Evolutionary conservation across 192 early-diverging fungal species (phyloP).

Genomic region (Spizellomyces punctatus): DNA sequence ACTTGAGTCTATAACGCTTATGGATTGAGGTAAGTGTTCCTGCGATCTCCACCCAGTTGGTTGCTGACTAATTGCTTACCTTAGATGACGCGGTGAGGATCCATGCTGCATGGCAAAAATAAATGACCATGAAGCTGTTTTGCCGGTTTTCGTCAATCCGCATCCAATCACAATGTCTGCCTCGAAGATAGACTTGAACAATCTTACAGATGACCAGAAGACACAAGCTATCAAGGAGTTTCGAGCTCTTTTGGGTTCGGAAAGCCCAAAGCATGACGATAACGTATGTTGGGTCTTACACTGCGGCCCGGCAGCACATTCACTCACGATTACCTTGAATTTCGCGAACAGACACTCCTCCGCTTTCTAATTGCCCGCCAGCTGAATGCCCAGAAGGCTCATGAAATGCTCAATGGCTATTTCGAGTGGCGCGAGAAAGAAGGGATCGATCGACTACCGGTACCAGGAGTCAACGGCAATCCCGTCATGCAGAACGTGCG

Average conservation of each 20-base stretch:
- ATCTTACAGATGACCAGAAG: constrained; percentile 24
- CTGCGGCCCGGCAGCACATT: not conserved
- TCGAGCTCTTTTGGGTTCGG: constrained; percentile 21
- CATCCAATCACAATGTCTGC: too few relatives aligned
- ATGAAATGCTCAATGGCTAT: constrained; percentile 37
- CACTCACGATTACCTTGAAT: not conserved
- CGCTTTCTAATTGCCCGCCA: constrained; percentile 43
- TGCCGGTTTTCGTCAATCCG: too few relatives aligned
- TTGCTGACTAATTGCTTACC: too few relatives aligned
- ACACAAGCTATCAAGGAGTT: constrained; percentile 8
- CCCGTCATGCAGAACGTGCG: constrained; percentile 31
- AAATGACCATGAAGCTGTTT: too few relatives aligned
- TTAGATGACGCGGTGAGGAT: too few relatives aligned
- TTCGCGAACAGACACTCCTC: constrained; percentile 17
- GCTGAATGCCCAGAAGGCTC: constrained; percentile 30
- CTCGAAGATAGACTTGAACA: constrained; percentile 20
- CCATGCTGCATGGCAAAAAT: too few relatives aligned
- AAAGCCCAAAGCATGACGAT: constrained; percentile 20
- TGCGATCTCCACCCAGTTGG: too few relatives aligned
- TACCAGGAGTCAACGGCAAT: constrained; percentile 29
- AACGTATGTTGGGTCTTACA: not conserved
- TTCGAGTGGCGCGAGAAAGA: constrained; percentile 34
- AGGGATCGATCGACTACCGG: constrained; percentile 37
- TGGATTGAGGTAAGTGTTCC: too few relatives aligned
- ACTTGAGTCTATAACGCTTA: too few relatives aligned